Evolutionary conservation across 345 rosid genomes (phyloP).

Genomic region (Xanthoceras sorbifolium): DNA sequence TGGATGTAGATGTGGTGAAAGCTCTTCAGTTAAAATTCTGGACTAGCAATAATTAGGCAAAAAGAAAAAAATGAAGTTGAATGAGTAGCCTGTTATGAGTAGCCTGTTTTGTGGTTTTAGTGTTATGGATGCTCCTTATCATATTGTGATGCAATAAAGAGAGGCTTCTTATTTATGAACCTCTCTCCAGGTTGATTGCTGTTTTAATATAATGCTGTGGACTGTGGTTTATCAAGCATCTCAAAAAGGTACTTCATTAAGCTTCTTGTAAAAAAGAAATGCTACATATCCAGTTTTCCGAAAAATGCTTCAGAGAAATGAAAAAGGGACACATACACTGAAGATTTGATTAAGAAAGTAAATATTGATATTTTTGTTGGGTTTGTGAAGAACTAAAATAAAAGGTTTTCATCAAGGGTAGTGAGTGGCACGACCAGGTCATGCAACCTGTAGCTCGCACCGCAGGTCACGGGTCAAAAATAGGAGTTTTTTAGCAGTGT

Average conservation of each 20-base stretch:
- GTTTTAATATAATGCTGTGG: background rate
- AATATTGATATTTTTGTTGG: too few relatives aligned
- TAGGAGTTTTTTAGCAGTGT: too few relatives aligned
- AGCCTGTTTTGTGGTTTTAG: background rate
- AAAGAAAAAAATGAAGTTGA: background rate
- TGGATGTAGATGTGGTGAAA: slow-evolving; percentile 15
- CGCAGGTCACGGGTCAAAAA: too few relatives aligned
- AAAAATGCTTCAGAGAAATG: background rate
- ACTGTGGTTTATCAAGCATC: background rate
- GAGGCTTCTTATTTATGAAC: background rate
- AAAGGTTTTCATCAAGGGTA: too few relatives aligned
- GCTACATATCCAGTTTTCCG: too few relatives aligned
- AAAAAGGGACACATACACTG: background rate
- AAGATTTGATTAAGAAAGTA: too few relatives aligned
- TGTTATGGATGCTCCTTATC: background rate
- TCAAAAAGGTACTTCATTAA: background rate
- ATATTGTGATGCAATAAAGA: background rate
- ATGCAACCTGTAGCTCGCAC: too few relatives aligned
- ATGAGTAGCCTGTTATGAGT: background rate
- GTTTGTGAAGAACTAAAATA: too few relatives aligned
- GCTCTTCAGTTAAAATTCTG: slow-evolving; percentile 16
- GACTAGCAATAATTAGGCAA: background rate
- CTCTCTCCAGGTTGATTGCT: background rate
- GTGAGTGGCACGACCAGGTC: too few relatives aligned
- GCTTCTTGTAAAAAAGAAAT: too few relatives aligned